Conservation (phyloP, 2,329 filamentous ascomycete species). For the Aureobasidium sp. region DNA sequence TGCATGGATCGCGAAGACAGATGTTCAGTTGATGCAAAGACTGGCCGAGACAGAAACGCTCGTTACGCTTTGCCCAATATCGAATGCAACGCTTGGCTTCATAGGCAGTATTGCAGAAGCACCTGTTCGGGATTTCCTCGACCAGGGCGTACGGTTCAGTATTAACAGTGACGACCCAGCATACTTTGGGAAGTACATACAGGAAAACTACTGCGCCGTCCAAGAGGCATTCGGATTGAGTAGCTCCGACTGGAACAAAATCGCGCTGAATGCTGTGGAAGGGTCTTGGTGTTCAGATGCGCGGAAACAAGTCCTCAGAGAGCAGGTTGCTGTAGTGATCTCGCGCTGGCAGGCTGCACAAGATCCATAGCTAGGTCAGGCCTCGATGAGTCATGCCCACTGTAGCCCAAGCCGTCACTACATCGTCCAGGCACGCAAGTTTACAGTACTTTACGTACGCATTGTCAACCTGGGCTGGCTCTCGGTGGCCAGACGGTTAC, state of each 20-base stretch:
- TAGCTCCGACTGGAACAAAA: background rate
- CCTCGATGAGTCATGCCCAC: background rate
- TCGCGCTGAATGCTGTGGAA: background rate
- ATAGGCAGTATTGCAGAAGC: background rate
- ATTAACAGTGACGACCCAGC: constrained; percentile 11
- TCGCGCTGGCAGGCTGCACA: background rate
- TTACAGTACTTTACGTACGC: background rate
- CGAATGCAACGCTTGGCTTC: constrained; percentile 6
- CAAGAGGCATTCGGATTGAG: background rate
- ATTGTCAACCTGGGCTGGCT: background rate
- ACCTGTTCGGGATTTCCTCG: background rate
- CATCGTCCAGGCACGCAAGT: background rate
- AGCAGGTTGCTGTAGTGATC: background rate
- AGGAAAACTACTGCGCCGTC: constrained; percentile 7
- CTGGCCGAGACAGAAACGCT: constrained; percentile 3
- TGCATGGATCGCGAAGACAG: constrained; percentile 4
- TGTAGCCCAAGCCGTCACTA: background rate
- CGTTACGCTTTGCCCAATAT: constrained; percentile 8
- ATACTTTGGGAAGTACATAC: constrained; percentile 3
- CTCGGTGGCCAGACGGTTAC: background rate
- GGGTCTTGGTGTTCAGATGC: constrained; percentile 3
- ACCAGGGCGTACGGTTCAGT: background rate
- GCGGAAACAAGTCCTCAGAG: background rate
- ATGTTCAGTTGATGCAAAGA: background rate
- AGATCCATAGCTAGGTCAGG: background rate